These are phyloP conservation scores for Boletus barrowsii DNA, from an alignment of 768 basidiomycete genomes.

Conservation along the genomic window DNA sequence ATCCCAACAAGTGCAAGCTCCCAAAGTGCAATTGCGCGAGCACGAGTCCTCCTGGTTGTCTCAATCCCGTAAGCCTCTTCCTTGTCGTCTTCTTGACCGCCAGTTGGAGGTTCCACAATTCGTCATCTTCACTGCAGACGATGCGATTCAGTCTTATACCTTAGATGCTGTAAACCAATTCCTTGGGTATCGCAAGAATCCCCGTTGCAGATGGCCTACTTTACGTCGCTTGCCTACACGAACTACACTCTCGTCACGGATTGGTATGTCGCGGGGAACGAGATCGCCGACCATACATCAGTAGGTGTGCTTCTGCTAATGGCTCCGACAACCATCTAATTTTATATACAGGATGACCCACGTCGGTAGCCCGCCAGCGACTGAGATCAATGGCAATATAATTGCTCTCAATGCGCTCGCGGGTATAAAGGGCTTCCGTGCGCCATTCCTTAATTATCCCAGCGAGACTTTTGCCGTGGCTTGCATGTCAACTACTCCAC, in stretches of 20 bases:
- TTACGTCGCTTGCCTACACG: conserved; percentile 4
- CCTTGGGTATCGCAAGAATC: not conserved
- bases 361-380: not conserved
- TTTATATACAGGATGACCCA: not conserved
- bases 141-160: not conserved
- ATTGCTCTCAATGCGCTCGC: not conserved
- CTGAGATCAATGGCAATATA: conserved; percentile 2
- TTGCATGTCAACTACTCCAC: conserved; percentile 58
- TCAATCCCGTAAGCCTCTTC: conserved; percentile 1
- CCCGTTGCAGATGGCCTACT: conserved; percentile 1
- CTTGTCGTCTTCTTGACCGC: too few species aligned
- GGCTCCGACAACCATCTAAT: not conserved
- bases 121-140: conserved; percentile 1
- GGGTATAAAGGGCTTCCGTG: not conserved
- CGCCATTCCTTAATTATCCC: conserved; percentile 1
- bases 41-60: not conserved
- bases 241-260: conserved; percentile 7
- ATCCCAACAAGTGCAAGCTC: not conserved
- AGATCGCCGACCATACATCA: conserved; percentile 6
- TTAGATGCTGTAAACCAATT: conserved; percentile 3
- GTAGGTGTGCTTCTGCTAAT: not conserved
- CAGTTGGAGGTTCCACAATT: not conserved
- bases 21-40: conserved; percentile 3
- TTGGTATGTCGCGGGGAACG: conserved; percentile 4
- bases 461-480: not conserved